Percentiles rank a stretch among this genome's conserved stretches.
Evolutionary conservation across 352 stramenopile species (phyloP).

Genomic region (Globisporangium uncinulatum): DNA sequence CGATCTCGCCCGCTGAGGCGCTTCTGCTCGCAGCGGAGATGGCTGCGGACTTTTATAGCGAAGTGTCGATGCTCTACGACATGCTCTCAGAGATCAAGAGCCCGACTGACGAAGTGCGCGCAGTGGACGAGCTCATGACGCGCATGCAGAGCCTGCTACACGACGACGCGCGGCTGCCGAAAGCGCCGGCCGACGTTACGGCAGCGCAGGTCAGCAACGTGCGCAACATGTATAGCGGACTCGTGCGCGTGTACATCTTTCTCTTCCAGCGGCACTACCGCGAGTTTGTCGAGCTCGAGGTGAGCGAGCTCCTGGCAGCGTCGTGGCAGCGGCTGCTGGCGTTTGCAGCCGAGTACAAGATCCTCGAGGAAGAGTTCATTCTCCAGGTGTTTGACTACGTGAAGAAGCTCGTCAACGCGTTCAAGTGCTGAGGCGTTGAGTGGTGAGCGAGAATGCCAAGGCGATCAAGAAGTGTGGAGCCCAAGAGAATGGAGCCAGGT

Average conservation of each 20-base stretch:
- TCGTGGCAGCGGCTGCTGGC: constrained; percentile 59
- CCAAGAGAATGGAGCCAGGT: background rate
- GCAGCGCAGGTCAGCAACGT: constrained; percentile 26
- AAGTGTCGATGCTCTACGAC: constrained; percentile 57
- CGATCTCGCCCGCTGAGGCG: constrained; percentile 36
- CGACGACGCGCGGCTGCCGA: constrained; percentile 10
- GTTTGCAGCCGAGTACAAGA: constrained; percentile 54
- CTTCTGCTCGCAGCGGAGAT: constrained; percentile 47
- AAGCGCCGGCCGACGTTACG: constrained; percentile 8
- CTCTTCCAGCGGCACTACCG: constrained; percentile 49
- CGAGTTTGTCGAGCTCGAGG: constrained; percentile 52
- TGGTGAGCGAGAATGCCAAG: no score
- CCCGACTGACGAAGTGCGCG: constrained; percentile 29
- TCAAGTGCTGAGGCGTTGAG: constrained; percentile 14
- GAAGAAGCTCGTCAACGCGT: constrained; percentile 27
- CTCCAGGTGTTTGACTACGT: constrained; percentile 52
- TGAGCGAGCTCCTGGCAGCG: constrained; percentile 42
- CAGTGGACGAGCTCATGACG: constrained; percentile 56
- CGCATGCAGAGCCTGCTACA: constrained; percentile 27
- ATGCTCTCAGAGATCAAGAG: constrained; percentile 62
- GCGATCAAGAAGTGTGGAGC: background rate
- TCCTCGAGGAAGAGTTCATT: constrained; percentile 55
- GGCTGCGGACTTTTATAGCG: constrained; percentile 57
- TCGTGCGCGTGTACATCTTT: constrained; percentile 67
- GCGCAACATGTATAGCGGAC: constrained; percentile 49